Conservation (phyloP, 352 stramenopile species). For the Pelagophyceae sp. region DNA sequence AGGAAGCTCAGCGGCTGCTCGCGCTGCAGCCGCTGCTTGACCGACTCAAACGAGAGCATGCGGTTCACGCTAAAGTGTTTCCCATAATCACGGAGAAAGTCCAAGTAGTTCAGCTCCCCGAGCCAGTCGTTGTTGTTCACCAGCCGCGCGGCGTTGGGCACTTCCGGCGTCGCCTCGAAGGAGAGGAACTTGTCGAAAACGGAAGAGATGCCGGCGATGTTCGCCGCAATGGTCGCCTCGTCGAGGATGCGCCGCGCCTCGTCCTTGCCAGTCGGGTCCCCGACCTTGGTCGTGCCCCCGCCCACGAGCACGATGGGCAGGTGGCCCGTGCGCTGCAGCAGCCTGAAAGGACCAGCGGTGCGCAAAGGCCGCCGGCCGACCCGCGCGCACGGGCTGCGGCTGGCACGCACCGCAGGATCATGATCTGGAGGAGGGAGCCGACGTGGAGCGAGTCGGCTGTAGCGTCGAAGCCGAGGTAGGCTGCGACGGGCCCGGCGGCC, state of each 20-base stretch:
- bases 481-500: constrained; percentile 31
- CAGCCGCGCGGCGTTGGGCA: constrained; percentile 77
- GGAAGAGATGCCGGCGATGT: constrained; percentile 68
- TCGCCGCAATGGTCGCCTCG: constrained; percentile 75
- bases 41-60: constrained; percentile 96
- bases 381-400: constrained; percentile 40
- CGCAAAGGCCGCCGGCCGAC: too few species aligned
- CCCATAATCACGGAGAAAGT: constrained; percentile 94
- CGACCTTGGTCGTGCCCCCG: constrained; percentile 73
- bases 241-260: constrained; percentile 87
- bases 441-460: constrained; percentile 60
- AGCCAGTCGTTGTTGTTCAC: constrained; percentile 99
- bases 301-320: constrained; percentile 79
- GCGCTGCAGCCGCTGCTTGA: constrained; percentile 85
- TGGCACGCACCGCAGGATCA: constrained; percentile 8
- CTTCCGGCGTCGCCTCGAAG: constrained; percentile 65
- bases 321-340: constrained; percentile 61
- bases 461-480: constrained; percentile 72
- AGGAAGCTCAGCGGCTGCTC: constrained; percentile 93
- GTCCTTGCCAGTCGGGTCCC: constrained; percentile 95
- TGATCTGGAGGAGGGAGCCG: constrained; percentile 21
- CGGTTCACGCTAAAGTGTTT: constrained; percentile 91
- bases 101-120: constrained; percentile 78
- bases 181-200: constrained; percentile 84
- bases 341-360: too few species aligned